Evolutionary conservation across 2,329 filamentous ascomycete genomes (phyloP).

Genomic region (Dryadomyces quercivorus): DNA sequence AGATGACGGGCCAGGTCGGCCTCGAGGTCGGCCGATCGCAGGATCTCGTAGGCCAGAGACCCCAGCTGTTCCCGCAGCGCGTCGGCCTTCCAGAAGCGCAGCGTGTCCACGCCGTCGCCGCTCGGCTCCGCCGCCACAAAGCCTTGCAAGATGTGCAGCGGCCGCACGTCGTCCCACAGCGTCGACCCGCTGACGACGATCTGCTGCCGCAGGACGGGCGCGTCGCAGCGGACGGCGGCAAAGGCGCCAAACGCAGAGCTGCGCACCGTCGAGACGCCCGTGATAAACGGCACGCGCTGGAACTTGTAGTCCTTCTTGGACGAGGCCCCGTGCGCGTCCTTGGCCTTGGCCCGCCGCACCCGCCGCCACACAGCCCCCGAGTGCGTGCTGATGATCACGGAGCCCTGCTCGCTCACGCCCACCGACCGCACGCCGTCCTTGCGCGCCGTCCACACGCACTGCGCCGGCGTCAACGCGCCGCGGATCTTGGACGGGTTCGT

Average conservation of each 20-base stretch:
- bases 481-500: conserved; percentile 89
- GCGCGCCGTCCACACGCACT: conserved; percentile 78
- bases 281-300: conserved; percentile 76
- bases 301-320: conserved; percentile 91
- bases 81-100: conserved; percentile 27
- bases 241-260: conserved; percentile 87
- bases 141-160: conserved; percentile 54
- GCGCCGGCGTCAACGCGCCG: conserved; percentile 63
- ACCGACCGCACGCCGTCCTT: conserved; percentile 83
- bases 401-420: conserved; percentile 81
- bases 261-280: conserved; percentile 69
- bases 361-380: conserved; percentile 90
- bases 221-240: conserved; percentile 75
- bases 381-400: conserved; percentile 84
- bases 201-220: conserved; percentile 62
- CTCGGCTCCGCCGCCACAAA: conserved; percentile 35
- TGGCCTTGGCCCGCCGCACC: conserved; percentile 69
- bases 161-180: conserved; percentile 62
- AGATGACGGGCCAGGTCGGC: conserved; percentile 44
- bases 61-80: conserved; percentile 41
- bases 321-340: conserved; percentile 40
- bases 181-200: conserved; percentile 54
- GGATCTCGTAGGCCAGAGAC: conserved; percentile 35
- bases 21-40: conserved; percentile 56
- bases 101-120: conserved; percentile 15